These are phyloP conservation scores for Ascocoryne sarcoides DNA, from an alignment of 2,329 filamentous ascomycete genomes.

Conservation along the genomic window DNA sequence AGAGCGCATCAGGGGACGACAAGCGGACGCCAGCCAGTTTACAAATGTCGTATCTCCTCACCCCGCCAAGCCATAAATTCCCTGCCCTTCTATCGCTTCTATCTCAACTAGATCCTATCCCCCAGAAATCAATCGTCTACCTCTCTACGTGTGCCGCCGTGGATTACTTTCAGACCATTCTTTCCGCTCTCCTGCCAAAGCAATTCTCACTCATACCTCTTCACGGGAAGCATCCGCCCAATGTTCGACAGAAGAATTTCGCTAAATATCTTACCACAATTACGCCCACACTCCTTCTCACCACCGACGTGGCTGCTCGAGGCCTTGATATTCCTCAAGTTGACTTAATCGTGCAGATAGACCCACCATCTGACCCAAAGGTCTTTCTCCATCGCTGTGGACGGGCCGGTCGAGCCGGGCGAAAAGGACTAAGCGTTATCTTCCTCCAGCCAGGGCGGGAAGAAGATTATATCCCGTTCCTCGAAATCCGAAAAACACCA, in stretches of 20 bases:
- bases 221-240: conserved; percentile 85
- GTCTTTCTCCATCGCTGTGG: conserved; percentile 92
- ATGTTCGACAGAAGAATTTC: conserved; percentile 84
- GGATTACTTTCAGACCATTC: conserved; percentile 80
- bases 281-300: conserved; percentile 72
- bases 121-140: conserved; percentile 83
- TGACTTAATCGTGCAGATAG: conserved; percentile 83
- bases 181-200: conserved; percentile 63
- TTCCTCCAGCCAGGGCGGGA: conserved; percentile 79
- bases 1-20: conserved; percentile 68
- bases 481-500: conserved; percentile 81
- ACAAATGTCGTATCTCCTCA: conserved; percentile 79
- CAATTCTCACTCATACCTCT: conserved; percentile 67
- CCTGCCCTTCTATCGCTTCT: conserved; percentile 66
- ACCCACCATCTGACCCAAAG: conserved; percentile 80
- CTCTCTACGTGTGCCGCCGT: conserved; percentile 90
- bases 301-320: conserved; percentile 84
- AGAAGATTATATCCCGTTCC: conserved; percentile 81
- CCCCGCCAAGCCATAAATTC: conserved; percentile 71
- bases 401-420: conserved; percentile 79
- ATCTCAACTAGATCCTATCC: conserved; percentile 57
- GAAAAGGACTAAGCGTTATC: conserved; percentile 75
- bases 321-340: conserved; percentile 89
- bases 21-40: conserved; percentile 84
- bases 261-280: conserved; percentile 67